Evolutionary conservation across 2,329 filamentous ascomycete genomes (phyloP), one percentile per base, ranked within the genome.

Genomic region (Bipolaris cookei): DNA sequence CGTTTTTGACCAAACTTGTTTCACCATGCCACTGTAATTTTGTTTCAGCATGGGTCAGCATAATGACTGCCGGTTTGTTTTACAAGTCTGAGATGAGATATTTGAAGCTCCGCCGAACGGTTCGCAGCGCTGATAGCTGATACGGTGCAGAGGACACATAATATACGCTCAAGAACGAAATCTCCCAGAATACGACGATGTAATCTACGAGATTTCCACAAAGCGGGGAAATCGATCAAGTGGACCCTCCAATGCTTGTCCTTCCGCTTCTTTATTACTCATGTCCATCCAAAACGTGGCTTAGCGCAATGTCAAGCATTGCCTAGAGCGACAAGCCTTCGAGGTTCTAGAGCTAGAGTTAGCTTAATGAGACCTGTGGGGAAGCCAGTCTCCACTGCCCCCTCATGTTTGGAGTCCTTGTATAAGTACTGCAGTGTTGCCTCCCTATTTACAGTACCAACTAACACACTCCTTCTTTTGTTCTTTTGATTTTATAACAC

Each of bases 21-120:
- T 66, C 66, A 66, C 59, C 61, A 63, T 47, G 30, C n/a, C 39
- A 44, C 48, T 39, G 57, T 41, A 63, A 63, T 61, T 62, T 61
- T 55, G 25, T 20, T 32, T 35, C 14, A 14, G n/a, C 35, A 37
- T 43, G 48, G 28, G 8, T 10, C n/a, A n/a, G 11, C 18, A 35
- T 21, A 10, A 5, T 3, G 1, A 28, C 7, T 28, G 8, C 25
- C 25, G 25, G 25, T 10, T 28, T 28, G 25, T 28, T 28, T 28
- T 28, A 8, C 7, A 28, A 8, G 10, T 28, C 25, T 28, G 7
- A 28, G 25, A 28, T 28, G 25, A 28, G 25, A 28, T 28, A 28
- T 28, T 3, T 3, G 7, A 28, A 28, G 25, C 25, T 28, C 25
- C 25, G 25, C 25, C 8, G 25, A 28, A 28, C 25, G 25, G 7